Base-by-base conservation (phyloP, 2,329 filamentous ascomycete genomes). In the Sclerotinia glacialis region DNA sequence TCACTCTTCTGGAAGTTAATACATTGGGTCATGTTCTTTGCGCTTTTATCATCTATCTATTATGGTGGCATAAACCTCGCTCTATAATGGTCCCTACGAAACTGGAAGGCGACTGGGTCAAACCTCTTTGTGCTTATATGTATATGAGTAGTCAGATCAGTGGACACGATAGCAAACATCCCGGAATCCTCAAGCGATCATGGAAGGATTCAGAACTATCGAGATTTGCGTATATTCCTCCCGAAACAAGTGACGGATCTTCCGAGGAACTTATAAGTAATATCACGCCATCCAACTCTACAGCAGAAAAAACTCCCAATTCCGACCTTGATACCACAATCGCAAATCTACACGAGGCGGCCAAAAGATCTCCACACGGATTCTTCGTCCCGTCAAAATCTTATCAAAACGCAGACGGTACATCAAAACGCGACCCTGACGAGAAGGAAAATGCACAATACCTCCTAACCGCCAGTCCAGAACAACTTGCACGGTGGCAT, bases 1-100 rank as follows among this genome's bases (percentile, higher is more conserved):
- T 74, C 23, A 71, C 69, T 8, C 37, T 74, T 3, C 59, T 74
- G 8, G 74, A 75, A 59, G 54, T 75, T n/a, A 72, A 75, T 50
- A 74, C 71, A 3, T 23, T 75, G 6, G 66, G 70, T 12, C 74
- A 75, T 63, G 72, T 65, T 37, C 31, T 71, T 2, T 70, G 68
- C 42, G 67, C 66, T 3, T 31, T 71, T 6, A 14, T 68, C 9
- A 70, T 69, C 46, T 71, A 70, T 44, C 23, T 44, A 6, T 12
- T 71, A 9, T 70, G 68, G 69, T 55, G 64, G 37, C 54, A 65
- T 8, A 71, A 69, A 44, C 69, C 69, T 21, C 47, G 64, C 5
- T 65, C 67, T 46, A 56, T 68, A 14, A 50, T 55, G 37, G 58
- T 60, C 1, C 58, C 67, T 5, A 69, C 63, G 31, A 65, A 49